phyloP scores from a whole-genome alignment of 345 rosid species.

The Lepidium didymum region DNA sequence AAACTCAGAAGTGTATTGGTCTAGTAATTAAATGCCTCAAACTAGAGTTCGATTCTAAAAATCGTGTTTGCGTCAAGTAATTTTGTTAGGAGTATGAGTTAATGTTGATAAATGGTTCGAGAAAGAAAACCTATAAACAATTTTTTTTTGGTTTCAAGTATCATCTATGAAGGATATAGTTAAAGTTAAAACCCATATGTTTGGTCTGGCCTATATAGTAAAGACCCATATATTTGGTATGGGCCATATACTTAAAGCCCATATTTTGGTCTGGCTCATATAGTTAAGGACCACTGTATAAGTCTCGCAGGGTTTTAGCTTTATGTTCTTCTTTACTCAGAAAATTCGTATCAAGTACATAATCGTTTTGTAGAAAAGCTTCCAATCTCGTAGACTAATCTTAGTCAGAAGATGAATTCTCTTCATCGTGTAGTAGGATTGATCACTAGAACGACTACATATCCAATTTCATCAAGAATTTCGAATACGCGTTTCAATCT shows the following conservation, averaged over 20 bases:
- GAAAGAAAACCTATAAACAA: too few species aligned
- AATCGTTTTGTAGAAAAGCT: background rate
- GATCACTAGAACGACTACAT: conserved; percentile 3
- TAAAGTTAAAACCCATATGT: too few species aligned
- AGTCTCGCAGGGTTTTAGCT: background rate
- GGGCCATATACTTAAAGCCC: background rate
- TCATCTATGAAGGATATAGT: too few species aligned
- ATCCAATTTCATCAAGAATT: background rate
- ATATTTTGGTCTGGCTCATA: background rate
- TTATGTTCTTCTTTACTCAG: background rate
- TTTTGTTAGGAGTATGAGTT: too few species aligned
- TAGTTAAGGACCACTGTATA: background rate
- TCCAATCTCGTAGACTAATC: background rate
- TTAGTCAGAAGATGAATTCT: conserved; percentile 26
- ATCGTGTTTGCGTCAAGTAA: too few species aligned
- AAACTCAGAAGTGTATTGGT: too few species aligned
- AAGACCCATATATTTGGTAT: background rate
- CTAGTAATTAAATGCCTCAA: too few species aligned
- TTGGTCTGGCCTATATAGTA: background rate
- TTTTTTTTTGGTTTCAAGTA: too few species aligned
- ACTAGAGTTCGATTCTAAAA: too few species aligned
- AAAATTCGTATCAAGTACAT: background rate
- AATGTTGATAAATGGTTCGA: too few species aligned
- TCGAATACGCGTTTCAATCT: conserved; percentile 9
- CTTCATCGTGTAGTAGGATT: conserved; percentile 23